These are phyloP conservation scores for Babesia bigemina DNA, from an alignment of 169 alveolate genomes.

Conservation along the genomic window DNA sequence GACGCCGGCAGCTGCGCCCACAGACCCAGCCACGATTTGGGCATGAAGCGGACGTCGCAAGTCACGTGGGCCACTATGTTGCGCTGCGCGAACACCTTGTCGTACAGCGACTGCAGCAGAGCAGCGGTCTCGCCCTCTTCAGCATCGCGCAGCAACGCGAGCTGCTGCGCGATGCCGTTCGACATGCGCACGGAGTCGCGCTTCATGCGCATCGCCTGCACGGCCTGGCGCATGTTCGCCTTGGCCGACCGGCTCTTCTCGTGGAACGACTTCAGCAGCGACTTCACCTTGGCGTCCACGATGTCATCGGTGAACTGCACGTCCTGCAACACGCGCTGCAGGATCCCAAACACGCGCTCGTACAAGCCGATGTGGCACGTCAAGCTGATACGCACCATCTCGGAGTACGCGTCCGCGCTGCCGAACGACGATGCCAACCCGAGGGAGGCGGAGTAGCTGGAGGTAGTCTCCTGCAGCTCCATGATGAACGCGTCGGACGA, in stretches of 20 bases:
- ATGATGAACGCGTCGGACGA: conserved; percentile 63
- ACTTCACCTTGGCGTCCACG: conserved; percentile 18
- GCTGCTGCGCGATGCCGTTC: conserved; percentile 61
- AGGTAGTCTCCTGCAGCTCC: conserved; percentile 59
- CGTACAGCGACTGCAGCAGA: conserved; percentile 19
- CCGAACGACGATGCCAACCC: conserved; percentile 61
- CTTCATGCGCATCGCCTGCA: conserved; percentile 24
- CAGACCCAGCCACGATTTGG: conserved; percentile 18
- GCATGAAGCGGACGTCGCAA: conserved; percentile 31
- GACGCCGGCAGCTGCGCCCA: conserved; percentile 57
- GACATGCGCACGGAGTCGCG: conserved; percentile 24
- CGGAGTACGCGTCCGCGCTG: conserved; percentile 58
- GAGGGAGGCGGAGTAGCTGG: conserved; percentile 63
- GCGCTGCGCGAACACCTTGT: conserved; percentile 26
- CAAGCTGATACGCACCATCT: conserved; percentile 45
- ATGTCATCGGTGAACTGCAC: conserved; percentile 46
- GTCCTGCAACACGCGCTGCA: conserved; percentile 50
- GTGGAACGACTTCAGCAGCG: conserved; percentile 39
- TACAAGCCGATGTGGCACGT: conserved; percentile 64
- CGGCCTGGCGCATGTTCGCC: conserved; percentile 31
- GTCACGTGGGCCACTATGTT: conserved; percentile 60
- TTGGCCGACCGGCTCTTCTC: conserved; percentile 65
- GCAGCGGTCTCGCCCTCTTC: conserved; percentile 1
- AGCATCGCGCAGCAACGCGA: conserved; percentile 8
- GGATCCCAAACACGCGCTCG: conserved; percentile 34